Conservation (phyloP, 2,329 filamentous ascomycete species). For the Colletotrichum spaethianum region DNA sequence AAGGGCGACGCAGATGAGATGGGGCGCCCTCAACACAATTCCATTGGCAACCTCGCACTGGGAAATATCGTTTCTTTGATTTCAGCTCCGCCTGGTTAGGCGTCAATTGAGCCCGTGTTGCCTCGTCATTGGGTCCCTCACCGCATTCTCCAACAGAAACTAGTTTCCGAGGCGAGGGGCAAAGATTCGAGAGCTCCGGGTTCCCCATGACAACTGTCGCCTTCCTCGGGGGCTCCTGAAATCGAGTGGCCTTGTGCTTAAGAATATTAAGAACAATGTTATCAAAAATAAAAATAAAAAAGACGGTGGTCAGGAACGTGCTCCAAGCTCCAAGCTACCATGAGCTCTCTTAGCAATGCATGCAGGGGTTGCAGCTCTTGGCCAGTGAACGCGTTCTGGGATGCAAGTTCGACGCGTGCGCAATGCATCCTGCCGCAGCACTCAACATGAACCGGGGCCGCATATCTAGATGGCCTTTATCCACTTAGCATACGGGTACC, state of each 20-base stretch:
- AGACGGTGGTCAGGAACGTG: conserved; percentile 1
- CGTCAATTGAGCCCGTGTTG: conserved; percentile 4
- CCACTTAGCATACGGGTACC: conserved; percentile 7
- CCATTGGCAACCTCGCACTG: background rate
- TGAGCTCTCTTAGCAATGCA: conserved; percentile 19
- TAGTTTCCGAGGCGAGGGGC: background rate
- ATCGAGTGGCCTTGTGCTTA: background rate
- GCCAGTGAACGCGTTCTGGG: conserved; percentile 21
- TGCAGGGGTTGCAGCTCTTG: conserved; percentile 37
- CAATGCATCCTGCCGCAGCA: conserved; percentile 22
- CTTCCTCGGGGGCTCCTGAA: background rate
- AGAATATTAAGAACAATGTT: no score
- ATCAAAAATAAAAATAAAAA: no score
- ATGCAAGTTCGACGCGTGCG: conserved; percentile 38
- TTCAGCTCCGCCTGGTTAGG: background rate
- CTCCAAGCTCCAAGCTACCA: conserved; percentile 2
- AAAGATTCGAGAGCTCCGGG: conserved; percentile 25
- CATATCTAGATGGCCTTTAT: background rate
- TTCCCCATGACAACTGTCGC: conserved; percentile 36
- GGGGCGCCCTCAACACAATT: conserved; percentile 22
- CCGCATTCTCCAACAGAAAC: conserved; percentile 32
- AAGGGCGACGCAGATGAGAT: conserved; percentile 13
- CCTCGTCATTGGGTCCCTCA: conserved; percentile 15
- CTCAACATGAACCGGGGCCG: conserved; percentile 27
- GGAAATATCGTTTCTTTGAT: background rate